Evolutionary conservation across 108 stramenopile genomes (phyloP), one percentile per base, ranked within the genome.

Genomic region (Nannochloropsis gaditana): DNA sequence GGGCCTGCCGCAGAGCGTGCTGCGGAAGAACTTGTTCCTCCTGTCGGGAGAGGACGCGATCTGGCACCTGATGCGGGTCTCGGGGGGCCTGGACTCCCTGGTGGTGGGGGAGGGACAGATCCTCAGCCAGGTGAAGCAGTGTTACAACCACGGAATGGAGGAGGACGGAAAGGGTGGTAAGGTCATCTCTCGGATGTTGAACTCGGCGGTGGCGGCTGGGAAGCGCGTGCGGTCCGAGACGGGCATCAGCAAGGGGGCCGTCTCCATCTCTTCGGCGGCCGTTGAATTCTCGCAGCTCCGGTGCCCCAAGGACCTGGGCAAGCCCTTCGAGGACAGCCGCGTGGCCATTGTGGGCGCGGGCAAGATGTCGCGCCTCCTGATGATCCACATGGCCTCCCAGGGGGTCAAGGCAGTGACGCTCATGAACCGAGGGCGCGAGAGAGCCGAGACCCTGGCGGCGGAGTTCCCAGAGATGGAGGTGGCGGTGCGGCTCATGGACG

Each of bases 71-170:
- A 94, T 99, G 93, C 91, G 96, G 43, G 98, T 99, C 10, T 92
- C 96, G 21, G 98, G 95, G 21, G 98, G 98, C 43, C 90, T 99
- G 82, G 98, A 99, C 89, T 96, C 96, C 2, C 91, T 99, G 80
- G 95, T 99, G n/a, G 97, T 99, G 5, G 98, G 98, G 19, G 98
- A 99, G 91, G 97, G 97, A 59, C 98, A 99, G 91, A 99, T 99
- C 90, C 87, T 99, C 15, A 93, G 94, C 17, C 80, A 88, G 87
- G 96, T 97, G 9, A 92, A 95, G 59, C 95, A 96, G 87, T 97
- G 97, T 90, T 96, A 99, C 85, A 87, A 95, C 80, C 95, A 96
- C 89, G 96, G 96, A 81, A 95, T 96, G 43, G 96, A 96, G 89
- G 95, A 95, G 81, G 95, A 94, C 86, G 98, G 98, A 21, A 92